These are phyloP conservation scores for Suillus placidus DNA, from an alignment of 768 basidiomycete genomes.

Conservation along the genomic window DNA sequence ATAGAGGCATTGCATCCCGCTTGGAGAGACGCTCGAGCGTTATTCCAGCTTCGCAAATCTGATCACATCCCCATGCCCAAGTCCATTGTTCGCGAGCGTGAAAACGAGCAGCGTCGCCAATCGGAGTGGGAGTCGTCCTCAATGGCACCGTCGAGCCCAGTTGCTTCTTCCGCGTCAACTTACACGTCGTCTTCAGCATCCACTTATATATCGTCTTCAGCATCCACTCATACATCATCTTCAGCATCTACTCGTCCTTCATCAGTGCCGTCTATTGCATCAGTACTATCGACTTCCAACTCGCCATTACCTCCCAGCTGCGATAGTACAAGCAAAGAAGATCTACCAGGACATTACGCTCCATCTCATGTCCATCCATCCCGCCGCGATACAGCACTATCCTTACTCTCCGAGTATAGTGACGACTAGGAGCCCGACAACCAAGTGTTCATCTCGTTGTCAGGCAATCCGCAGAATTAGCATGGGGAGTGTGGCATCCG, in stretches of 20 bases:
- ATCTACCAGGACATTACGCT: neutral
- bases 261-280: neutral
- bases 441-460: neutral
- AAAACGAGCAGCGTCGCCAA: neutral
- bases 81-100: neutral
- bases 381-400: neutral
- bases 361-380: neutral
- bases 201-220: neutral
- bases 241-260: neutral
- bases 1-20: neutral
- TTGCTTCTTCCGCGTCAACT: neutral
- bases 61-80: neutral
- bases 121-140: neutral
- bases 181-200: neutral
- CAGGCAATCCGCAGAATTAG: neutral
- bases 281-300: neutral
- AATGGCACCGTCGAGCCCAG: neutral
- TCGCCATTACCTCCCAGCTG: neutral
- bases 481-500: neutral
- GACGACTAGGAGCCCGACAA: neutral
- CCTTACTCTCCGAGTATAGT: neutral
- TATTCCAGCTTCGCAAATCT: conserved; percentile 2
- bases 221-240: neutral
- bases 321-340: neutral
- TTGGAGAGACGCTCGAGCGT: conserved; percentile 1